These are phyloP conservation scores for Metschnikowia sp. DNA, from an alignment of 805 yeast species.

Conservation along the genomic window DNA sequence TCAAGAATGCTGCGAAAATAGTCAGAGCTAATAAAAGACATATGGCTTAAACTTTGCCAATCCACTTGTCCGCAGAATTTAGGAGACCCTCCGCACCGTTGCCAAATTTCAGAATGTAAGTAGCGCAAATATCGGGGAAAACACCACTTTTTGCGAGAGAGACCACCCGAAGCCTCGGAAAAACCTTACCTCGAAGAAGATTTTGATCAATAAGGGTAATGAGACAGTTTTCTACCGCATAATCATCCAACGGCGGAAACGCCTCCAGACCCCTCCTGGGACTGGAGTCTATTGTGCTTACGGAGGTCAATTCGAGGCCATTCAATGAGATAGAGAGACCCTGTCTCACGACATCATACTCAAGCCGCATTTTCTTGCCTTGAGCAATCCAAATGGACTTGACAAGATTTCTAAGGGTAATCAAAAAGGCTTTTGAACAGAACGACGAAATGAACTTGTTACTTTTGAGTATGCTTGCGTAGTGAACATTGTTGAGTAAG, in stretches of 20 bases:
- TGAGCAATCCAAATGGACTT: conserved; percentile 29
- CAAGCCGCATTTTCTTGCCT: conserved; percentile 25
- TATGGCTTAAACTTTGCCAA: conserved; percentile 4
- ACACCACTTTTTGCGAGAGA: conserved; percentile 43
- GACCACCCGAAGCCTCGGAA: conserved; percentile 37
- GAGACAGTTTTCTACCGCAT: conserved; percentile 47
- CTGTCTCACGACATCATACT: conserved; percentile 25
- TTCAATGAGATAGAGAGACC: conserved; percentile 20
- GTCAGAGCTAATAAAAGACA: too few relatives aligned
- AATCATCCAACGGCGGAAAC: conserved; percentile 27
- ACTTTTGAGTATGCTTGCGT: conserved; percentile 35
- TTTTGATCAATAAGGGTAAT: conserved; percentile 52
- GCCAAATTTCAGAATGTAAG: conserved; percentile 20
- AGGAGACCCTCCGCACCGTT: conserved; percentile 14
- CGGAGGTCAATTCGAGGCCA: conserved; percentile 10
- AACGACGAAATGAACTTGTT: conserved; percentile 41
- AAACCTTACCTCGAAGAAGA: conserved; percentile 50
- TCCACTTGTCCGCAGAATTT: conserved; percentile 16
- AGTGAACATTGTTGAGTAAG: conserved; percentile 19
- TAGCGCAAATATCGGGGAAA: conserved; percentile 32
- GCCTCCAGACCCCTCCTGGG: background rate
- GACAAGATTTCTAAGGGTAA: conserved; percentile 45
- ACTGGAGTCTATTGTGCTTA: conserved; percentile 3
- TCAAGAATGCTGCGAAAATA: too few relatives aligned
- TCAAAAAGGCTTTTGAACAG: conserved; percentile 41